Conservation (phyloP, 805 yeast species). For the Monosporozyma unispora region DNA sequence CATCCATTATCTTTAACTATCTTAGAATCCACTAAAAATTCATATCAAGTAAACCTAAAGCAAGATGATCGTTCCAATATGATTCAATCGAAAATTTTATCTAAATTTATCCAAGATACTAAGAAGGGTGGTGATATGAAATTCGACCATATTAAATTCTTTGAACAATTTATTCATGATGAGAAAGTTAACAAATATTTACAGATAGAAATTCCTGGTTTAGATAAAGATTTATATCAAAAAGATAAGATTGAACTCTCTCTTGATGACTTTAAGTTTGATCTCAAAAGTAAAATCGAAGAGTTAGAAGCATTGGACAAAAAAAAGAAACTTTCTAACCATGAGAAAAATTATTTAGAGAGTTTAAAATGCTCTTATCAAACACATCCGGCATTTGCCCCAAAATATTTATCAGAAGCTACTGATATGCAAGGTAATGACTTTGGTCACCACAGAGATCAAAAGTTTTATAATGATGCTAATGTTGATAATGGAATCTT, state of each 20-base stretch:
- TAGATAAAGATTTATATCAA: constrained; percentile 8
- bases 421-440: constrained; percentile 3
- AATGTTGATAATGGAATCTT: constrained; percentile 32
- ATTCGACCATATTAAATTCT: constrained; percentile 17
- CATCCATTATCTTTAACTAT: constrained; percentile 25
- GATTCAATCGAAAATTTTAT: constrained; percentile 7
- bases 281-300: constrained; percentile 16
- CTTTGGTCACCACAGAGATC: constrained; percentile 42
- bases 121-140: constrained; percentile 4
- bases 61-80: constrained; percentile 13
- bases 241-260: constrained; percentile 12
- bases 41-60: constrained; percentile 15
- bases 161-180: constrained; percentile 13
- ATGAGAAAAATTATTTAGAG: constrained; percentile 27
- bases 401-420: constrained; percentile 33
- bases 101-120: constrained; percentile 1
- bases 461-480: constrained; percentile 49
- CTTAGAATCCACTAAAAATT: constrained; percentile 11
- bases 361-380: constrained; percentile 30
- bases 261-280: constrained; percentile 23
- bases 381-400: constrained; percentile 27
- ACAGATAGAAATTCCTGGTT: constrained; percentile 10
- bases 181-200: constrained; percentile 6
- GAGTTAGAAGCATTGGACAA: constrained; percentile 15
- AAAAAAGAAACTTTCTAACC: constrained; percentile 15